phyloP scores from a whole-genome alignment of 2,329 filamentous ascomycete species.

The Aspergillus jensenii region DNA sequence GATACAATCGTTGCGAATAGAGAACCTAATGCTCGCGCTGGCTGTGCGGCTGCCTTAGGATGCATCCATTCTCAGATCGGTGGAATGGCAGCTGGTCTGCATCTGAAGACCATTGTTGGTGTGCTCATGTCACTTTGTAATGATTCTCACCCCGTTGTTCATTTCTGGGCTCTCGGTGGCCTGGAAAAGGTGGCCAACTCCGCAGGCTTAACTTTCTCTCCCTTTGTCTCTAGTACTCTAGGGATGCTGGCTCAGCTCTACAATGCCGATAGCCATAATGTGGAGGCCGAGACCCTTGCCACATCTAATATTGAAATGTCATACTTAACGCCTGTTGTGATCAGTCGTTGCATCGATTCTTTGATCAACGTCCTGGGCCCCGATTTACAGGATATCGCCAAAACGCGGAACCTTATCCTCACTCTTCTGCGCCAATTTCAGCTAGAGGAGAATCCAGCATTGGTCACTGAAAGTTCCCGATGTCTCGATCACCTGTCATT shows the following conservation, averaged over 20 bases:
- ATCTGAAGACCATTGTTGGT: slow-evolving; percentile 94
- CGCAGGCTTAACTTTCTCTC: slow-evolving; percentile 86
- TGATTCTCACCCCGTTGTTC: slow-evolving; percentile 90
- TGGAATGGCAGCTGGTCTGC: slow-evolving; percentile 94
- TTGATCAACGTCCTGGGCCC: slow-evolving; percentile 94
- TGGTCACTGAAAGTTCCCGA: slow-evolving; percentile 73
- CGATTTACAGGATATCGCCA: slow-evolving; percentile 87
- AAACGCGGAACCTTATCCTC: slow-evolving; percentile 88
- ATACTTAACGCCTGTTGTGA: slow-evolving; percentile 74
- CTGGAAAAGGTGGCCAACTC: slow-evolving; percentile 84
- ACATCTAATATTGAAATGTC: slow-evolving; percentile 91
- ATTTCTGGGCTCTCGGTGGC: slow-evolving; percentile 94
- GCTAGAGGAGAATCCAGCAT: slow-evolving; percentile 66
- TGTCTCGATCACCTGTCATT: slow-evolving; percentile 90
- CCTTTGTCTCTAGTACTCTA: slow-evolving; percentile 84
- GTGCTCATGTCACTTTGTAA: slow-evolving; percentile 98
- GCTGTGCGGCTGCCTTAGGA: slow-evolving; percentile 89
- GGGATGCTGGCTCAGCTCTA: slow-evolving; percentile 95
- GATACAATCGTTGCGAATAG: slow-evolving; percentile 93
- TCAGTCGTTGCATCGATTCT: slow-evolving; percentile 89
- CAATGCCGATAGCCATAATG: slow-evolving; percentile 84
- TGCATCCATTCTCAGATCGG: slow-evolving; percentile 94
- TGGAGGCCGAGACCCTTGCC: slow-evolving; percentile 74
- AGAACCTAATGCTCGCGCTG: slow-evolving; percentile 88
- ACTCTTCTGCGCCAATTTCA: slow-evolving; percentile 82